Evolutionary conservation across 2,329 filamentous ascomycete genomes (phyloP).

Genomic region (Ophiosphaerella herpotricha): DNA sequence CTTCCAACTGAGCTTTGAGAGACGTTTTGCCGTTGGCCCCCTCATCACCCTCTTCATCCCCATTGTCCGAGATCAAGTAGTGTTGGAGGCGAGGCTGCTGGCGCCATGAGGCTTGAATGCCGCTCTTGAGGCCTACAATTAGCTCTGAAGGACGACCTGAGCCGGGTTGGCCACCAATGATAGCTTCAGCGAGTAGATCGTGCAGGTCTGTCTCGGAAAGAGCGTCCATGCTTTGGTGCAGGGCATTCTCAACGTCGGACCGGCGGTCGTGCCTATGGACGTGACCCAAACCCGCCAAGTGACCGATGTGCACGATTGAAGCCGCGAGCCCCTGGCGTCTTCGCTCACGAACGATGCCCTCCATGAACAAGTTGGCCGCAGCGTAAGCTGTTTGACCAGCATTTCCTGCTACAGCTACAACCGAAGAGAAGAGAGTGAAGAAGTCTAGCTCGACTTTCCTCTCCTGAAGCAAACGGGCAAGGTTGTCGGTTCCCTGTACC

Average conservation of each 20-base stretch:
- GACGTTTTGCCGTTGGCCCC: too few relatives aligned
- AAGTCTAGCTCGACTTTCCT: conserved; percentile 15
- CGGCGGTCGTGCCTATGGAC: background rate
- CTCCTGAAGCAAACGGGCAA: too few relatives aligned
- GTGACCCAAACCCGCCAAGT: conserved; percentile 48
- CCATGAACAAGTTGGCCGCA: conserved; percentile 46
- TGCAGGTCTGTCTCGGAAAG: conserved; percentile 16
- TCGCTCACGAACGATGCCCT: conserved; percentile 40
- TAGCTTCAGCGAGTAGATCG: conserved; percentile 17
- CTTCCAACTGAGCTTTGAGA: too few relatives aligned
- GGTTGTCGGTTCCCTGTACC: too few relatives aligned
- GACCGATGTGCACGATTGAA: conserved; percentile 6
- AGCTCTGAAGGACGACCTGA: too few relatives aligned
- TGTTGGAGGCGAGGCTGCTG: too few relatives aligned
- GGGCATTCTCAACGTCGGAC: background rate
- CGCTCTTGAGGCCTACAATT: too few relatives aligned
- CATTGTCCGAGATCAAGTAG: too few relatives aligned
- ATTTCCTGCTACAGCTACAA: conserved; percentile 7
- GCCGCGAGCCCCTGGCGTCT: conserved; percentile 5
- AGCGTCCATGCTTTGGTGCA: background rate
- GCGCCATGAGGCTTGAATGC: too few relatives aligned
- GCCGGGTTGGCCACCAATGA: conserved; percentile 2
- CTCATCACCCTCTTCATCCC: too few relatives aligned
- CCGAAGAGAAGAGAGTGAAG: conserved; percentile 25
- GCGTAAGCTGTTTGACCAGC: conserved; percentile 18